Evolutionary conservation across 1,139 yeast species (phyloP), one percentile per base, ranked within the genome.

Genomic region (Lodderomyces margitis): DNA sequence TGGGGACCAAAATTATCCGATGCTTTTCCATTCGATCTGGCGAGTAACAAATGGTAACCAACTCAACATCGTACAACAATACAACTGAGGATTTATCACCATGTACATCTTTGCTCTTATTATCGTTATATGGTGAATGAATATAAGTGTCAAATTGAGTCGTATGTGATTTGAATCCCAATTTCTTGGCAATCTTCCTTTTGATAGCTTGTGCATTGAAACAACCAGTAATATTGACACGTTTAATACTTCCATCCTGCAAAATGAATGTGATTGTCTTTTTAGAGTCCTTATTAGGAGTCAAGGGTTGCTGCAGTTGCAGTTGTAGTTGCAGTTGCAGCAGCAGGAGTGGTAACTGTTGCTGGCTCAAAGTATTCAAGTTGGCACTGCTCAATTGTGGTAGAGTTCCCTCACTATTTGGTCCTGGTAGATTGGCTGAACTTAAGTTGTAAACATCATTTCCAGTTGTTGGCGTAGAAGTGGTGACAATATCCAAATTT

Each of bases 131-230:
- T 10, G 38, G 41, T 12, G 57, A 52, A 39, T 70, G 74, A 14
- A 70, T 58, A 47, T 68, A 72, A 1, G 74, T 66, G 40, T 74
- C 80, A 39, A 80, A 75, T 10, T 62, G 51, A 21, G 55, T 47
- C 43, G 68, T 69, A 48, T 61, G 65, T 46, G 57, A 58, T 45
- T 72, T 46, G 64, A 80, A 58, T 3, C 83, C 82, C 38, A 85
- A 60, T 52, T 80, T 78, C 52, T 80, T 78, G 46, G 88, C 64
- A 2, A 87, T 81, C 51, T 82, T 82, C 39, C 81, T 70, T 58
- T 87, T 87, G 40, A 88, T 85, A 10, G 89, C 80, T 43, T 80
- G 85, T 1, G 96, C 91, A 55, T 83, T 84, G 59, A 81, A 83
- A 56, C 95, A 87, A 1, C 91, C 95, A 10, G 82, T 78, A 1